Percentiles rank a stretch among this genome's conserved stretches.
Evolutionary conservation across 495 filamentous ascomycete species (phyloP).

Genomic region (Thozetella sp.): DNA sequence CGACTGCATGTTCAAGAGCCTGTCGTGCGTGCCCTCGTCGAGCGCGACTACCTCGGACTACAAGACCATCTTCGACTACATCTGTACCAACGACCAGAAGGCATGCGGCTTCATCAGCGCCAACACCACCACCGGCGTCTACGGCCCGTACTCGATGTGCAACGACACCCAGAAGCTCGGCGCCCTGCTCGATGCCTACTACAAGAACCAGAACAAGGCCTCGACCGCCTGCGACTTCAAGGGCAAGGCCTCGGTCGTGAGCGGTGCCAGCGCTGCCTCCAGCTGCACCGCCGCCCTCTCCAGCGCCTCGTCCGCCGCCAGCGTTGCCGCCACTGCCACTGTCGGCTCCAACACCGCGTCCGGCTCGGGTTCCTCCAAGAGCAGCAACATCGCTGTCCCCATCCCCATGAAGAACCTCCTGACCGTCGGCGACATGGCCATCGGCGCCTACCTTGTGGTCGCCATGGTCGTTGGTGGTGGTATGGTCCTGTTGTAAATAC

Average conservation of each 20-base stretch:
- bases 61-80: conserved; percentile 66
- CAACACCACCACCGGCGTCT: conserved; percentile 73
- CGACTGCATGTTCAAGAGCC: conserved; percentile 73
- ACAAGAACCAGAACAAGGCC: conserved; percentile 58
- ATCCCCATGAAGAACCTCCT: conserved; percentile 54
- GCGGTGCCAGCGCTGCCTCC: conserved; percentile 6
- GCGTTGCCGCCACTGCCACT: conserved; percentile 39
- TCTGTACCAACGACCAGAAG: conserved; percentile 62
- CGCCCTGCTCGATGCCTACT: conserved; percentile 83
- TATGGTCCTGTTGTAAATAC: conserved; percentile 74
- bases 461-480: conserved; percentile 69
- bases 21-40: conserved; percentile 67
- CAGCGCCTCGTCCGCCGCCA: conserved; percentile 36
- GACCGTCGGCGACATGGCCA: conserved; percentile 61
- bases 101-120: conserved; percentile 70
- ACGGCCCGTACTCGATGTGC: conserved; percentile 94
- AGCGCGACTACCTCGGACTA: conserved; percentile 52
- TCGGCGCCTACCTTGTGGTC: conserved; percentile 69
- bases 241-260: conserved; percentile 27
- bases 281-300: conserved; percentile 34
- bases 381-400: conserved; percentile 29
- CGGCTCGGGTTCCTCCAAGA: conserved; percentile 19
- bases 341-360: conserved; percentile 39
- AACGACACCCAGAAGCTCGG: conserved; percentile 73
- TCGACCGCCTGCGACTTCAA: conserved; percentile 75